These are phyloP conservation scores for Ogataea nitratoaversa DNA, from an alignment of 805 yeast species.

Conservation along the genomic window DNA sequence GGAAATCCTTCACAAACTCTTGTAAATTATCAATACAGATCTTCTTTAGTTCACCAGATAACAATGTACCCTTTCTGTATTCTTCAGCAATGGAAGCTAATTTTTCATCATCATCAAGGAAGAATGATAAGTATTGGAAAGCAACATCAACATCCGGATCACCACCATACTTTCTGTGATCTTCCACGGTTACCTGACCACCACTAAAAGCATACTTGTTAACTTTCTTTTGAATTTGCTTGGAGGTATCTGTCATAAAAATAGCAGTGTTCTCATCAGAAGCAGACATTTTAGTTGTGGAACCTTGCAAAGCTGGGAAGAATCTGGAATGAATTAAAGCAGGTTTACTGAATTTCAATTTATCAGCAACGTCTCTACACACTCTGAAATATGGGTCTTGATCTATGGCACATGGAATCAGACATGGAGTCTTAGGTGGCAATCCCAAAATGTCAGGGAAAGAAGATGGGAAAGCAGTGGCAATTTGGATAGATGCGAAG, in stretches of 20 bases:
- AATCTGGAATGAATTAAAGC: slow-evolving; percentile 89
- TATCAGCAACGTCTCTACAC: slow-evolving; percentile 95
- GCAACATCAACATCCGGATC: slow-evolving; percentile 95
- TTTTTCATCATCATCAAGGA: slow-evolving; percentile 82
- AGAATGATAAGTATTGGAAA: slow-evolving; percentile 86
- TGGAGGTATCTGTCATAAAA: slow-evolving; percentile 91
- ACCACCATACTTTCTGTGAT: slow-evolving; percentile 88
- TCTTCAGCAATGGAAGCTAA: slow-evolving; percentile 55
- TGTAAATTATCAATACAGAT: slow-evolving; percentile 77
- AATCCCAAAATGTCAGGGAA: slow-evolving; percentile 89
- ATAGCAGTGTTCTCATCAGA: slow-evolving; percentile 87
- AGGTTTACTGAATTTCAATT: slow-evolving; percentile 86
- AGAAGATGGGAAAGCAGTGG: slow-evolving; percentile 92
- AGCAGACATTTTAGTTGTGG: slow-evolving; percentile 95
- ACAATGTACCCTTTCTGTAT: slow-evolving; percentile 74
- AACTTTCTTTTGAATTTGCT: slow-evolving; percentile 88
- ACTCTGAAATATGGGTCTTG: slow-evolving; percentile 98
- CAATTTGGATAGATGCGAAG: slow-evolving; percentile 94
- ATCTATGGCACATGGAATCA: slow-evolving; percentile 98
- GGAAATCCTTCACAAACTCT: slow-evolving; percentile 76
- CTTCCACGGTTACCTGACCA: slow-evolving; percentile 82
- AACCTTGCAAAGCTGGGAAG: slow-evolving; percentile 97
- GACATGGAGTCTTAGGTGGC: slow-evolving; percentile 87
- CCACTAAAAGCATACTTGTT: slow-evolving; percentile 97
- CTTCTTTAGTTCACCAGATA: slow-evolving; percentile 92